Conservation (phyloP, 2,329 filamentous ascomycete species). For the Amphichorda felina region DNA sequence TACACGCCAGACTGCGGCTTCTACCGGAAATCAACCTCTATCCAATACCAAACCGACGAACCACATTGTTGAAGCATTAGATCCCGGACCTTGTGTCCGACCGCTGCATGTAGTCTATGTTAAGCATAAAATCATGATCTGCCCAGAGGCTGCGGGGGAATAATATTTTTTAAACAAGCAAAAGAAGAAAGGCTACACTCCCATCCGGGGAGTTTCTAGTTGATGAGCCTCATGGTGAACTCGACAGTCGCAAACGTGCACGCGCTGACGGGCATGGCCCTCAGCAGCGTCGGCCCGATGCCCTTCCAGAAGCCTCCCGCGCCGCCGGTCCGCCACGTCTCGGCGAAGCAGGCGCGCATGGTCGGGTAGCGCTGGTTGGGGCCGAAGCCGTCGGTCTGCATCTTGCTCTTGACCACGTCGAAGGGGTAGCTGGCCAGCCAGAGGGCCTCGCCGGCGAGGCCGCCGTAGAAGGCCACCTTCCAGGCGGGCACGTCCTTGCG, state of each 20-base stretch:
- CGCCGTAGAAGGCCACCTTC: slow-evolving; percentile 88
- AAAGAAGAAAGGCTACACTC: no score
- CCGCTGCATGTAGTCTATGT: no score
- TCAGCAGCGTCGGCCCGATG: slow-evolving; percentile 76
- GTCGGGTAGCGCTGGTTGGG: slow-evolving; percentile 55
- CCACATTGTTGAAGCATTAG: not conserved
- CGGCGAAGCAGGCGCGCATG: slow-evolving; percentile 82
- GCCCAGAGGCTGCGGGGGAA: no score
- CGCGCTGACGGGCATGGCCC: slow-evolving; percentile 94
- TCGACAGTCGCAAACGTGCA: slow-evolving; percentile 89
- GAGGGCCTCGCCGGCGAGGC: slow-evolving; percentile 82
- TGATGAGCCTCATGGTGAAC: slow-evolving; percentile 52
- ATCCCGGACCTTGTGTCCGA: not conserved
- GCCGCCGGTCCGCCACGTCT: slow-evolving; percentile 71
- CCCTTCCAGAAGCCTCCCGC: slow-evolving; percentile 87
- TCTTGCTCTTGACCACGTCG: slow-evolving; percentile 98
- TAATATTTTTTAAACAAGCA: no score
- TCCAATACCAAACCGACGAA: slow-evolving; percentile 1
- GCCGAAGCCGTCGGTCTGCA: slow-evolving; percentile 95
- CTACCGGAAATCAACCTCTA: not conserved
- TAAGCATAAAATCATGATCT: no score
- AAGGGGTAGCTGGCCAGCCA: slow-evolving; percentile 93
- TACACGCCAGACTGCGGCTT: not conserved
- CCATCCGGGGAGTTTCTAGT: slow-evolving; percentile 17
- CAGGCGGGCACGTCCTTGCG: slow-evolving; percentile 68